phyloP scores from a whole-genome alignment of 805 yeast genomes.

The Yamadazyma kitorensis region DNA sequence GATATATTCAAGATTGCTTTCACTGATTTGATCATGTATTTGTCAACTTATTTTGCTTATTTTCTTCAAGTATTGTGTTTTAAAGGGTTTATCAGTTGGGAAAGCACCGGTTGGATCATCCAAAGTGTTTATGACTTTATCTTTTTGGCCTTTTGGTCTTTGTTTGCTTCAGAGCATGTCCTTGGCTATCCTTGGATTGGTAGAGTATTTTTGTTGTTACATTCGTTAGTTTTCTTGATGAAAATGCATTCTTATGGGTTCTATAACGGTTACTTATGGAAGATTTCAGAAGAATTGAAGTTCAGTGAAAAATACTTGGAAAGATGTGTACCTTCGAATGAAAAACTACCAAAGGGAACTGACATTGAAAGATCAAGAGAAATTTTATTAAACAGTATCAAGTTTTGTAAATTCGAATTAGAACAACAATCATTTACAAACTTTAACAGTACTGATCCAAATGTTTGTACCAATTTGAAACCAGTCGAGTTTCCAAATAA shows the following conservation, averaged over 20 bases:
- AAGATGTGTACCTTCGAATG: conserved; percentile 30
- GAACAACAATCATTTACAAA: conserved; percentile 45
- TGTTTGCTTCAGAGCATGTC: conserved; percentile 47
- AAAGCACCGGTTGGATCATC: conserved; percentile 56
- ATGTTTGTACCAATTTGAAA: conserved; percentile 4
- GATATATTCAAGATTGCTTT: conserved; percentile 68
- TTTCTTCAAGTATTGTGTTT: conserved; percentile 56
- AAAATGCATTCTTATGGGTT: conserved; percentile 92
- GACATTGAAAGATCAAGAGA: conserved; percentile 24
- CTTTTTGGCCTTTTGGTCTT: conserved; percentile 52
- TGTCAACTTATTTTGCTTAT: conserved; percentile 59
- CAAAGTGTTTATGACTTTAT: conserved; percentile 54
- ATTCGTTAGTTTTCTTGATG: conserved; percentile 85
- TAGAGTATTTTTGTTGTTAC: conserved; percentile 78
- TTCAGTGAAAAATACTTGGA: conserved; percentile 46
- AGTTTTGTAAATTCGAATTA: conserved; percentile 73
- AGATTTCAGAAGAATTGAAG: conserved; percentile 50
- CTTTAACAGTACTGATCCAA: conserved; percentile 10
- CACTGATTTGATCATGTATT: conserved; percentile 74
- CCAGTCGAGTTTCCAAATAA: conserved; percentile 64
- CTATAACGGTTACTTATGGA: conserved; percentile 88
- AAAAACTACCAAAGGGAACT: conserved; percentile 17
- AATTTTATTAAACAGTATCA: conserved; percentile 47
- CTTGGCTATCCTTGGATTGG: conserved; percentile 84
- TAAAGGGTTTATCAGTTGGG: conserved; percentile 55